Base-by-base conservation (phyloP, 768 basidiomycete genomes). In the Boletus coccyginus region DNA sequence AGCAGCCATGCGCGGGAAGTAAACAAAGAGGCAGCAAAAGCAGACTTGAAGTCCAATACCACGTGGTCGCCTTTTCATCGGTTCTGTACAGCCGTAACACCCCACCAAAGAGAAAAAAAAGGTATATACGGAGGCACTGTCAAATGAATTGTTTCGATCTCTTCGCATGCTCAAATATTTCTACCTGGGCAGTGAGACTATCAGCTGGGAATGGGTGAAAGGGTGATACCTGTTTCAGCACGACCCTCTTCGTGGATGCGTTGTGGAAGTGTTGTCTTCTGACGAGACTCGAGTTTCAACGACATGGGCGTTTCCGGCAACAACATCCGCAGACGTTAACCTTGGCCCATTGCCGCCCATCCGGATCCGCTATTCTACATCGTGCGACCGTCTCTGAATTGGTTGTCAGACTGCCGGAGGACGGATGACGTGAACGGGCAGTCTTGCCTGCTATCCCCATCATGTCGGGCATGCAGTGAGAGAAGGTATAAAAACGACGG, bases 171-270 rank as follows among this genome's bases (percentile, higher is more conserved):
- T 53, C 57, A 54, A 56, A 61, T 60, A 61, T 60, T 63, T 53
- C 58, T 53, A 51, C 60, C 40, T 54, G 55, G 46, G 29, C 46
- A 52, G 64, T 54, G 68, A 60, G 63, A 63, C 27, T 54, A 51
- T 56, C 52, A 59, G 54, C 64, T 68, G 62, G 60, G 70, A 70
- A 68, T 59, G 52, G 47, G 32, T 50, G 52, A 66, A 49, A 51
- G 46, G 52, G n/a, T 61, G 58, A 70, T 59, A 61, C 69, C 69
- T 63, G 64, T 72, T 72, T 71, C 66, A 70, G 58, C 44, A 36
- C 29, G 54, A 46, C 55, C 64, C 64, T 56, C 68, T 57, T 62
- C 54, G 71, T 70, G 61, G 58, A 72, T 67, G 67, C 62, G 41
- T 62, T 59, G 62, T 60, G 58, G 67, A 73, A 72, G 64, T 52